These are phyloP conservation scores for Epichloe typhina DNA, from an alignment of 2,329 filamentous ascomycete species.

Conservation along the genomic window DNA sequence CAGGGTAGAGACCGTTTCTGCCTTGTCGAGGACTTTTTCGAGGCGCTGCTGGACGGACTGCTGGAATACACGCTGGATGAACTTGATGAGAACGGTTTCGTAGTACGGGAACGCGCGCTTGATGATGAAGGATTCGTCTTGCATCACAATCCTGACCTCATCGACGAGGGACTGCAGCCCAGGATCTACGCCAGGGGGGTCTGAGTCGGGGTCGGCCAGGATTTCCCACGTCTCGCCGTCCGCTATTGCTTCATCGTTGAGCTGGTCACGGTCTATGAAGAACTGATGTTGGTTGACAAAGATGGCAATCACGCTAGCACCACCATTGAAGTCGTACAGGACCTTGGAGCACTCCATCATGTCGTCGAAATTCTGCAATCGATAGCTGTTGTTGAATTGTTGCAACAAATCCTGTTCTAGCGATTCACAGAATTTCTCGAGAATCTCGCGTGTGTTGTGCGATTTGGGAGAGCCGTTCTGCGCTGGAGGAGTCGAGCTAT, in stretches of 20 bases:
- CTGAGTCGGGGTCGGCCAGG: slow-evolving; percentile 85
- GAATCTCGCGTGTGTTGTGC: slow-evolving; percentile 68
- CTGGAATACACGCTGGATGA: slow-evolving; percentile 91
- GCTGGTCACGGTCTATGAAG: slow-evolving; percentile 90
- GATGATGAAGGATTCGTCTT: slow-evolving; percentile 94
- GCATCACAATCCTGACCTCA: slow-evolving; percentile 88
- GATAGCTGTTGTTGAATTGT: slow-evolving; percentile 95
- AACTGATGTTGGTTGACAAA: slow-evolving; percentile 99
- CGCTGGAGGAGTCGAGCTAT: slow-evolving; percentile 38
- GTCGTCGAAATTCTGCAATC: slow-evolving; percentile 87
- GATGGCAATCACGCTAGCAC: slow-evolving; percentile 83
- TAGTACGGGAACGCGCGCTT: slow-evolving; percentile 93
- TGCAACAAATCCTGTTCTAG: slow-evolving; percentile 89
- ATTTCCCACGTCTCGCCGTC: slow-evolving; percentile 78
- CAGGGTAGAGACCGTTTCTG: slow-evolving; percentile 77
- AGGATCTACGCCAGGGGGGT: slow-evolving; percentile 81
- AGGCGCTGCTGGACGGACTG: slow-evolving; percentile 94
- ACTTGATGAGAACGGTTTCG: slow-evolving; percentile 84
- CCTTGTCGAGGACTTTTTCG: slow-evolving; percentile 92
- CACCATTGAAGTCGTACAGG: slow-evolving; percentile 89
- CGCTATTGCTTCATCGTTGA: slow-evolving; percentile 69
- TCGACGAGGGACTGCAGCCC: slow-evolving; percentile 86
- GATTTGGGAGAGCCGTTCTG: slow-evolving; percentile 24
- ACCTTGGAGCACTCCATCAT: slow-evolving; percentile 97
- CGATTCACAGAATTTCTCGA: slow-evolving; percentile 94